Evolutionary conservation across 192 early-diverging fungal species (phyloP).

Genomic region (Pecoramyces ruminantium): DNA sequence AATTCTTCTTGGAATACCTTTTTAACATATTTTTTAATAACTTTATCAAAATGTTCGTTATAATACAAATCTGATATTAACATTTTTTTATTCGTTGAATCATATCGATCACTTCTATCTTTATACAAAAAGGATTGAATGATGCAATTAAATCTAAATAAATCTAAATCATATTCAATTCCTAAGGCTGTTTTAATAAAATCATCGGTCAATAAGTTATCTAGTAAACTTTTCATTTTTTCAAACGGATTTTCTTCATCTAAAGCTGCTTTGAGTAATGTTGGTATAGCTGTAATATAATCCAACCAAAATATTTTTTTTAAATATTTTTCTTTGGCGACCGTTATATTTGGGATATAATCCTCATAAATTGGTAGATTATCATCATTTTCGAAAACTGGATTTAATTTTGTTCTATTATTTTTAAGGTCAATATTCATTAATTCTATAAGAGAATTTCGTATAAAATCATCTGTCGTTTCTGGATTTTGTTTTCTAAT

Average conservation of each 20-base stretch:
- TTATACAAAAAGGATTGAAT: conserved; percentile 7
- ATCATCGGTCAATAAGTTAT: background rate
- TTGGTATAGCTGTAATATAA: background rate
- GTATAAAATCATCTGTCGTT: background rate
- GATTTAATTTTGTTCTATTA: background rate
- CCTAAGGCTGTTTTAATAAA: background rate
- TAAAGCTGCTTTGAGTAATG: background rate
- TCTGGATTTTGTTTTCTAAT: background rate
- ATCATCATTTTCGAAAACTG: background rate
- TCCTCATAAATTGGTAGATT: background rate
- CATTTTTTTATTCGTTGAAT: conserved; percentile 2
- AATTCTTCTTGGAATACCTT: conserved; percentile 4
- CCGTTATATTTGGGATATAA: background rate
- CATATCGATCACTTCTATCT: background rate
- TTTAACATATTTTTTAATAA: background rate
- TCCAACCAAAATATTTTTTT: background rate
- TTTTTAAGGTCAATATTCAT: background rate
- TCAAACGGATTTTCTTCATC: background rate
- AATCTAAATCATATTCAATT: background rate
- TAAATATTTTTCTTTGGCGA: background rate
- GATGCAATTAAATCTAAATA: background rate
- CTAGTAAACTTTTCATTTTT: background rate
- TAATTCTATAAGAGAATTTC: background rate
- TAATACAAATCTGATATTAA: background rate
- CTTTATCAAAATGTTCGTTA: background rate